phyloP scores from a whole-genome alignment of 148 eudicot genomes.

The Bassia scoparia region DNA sequence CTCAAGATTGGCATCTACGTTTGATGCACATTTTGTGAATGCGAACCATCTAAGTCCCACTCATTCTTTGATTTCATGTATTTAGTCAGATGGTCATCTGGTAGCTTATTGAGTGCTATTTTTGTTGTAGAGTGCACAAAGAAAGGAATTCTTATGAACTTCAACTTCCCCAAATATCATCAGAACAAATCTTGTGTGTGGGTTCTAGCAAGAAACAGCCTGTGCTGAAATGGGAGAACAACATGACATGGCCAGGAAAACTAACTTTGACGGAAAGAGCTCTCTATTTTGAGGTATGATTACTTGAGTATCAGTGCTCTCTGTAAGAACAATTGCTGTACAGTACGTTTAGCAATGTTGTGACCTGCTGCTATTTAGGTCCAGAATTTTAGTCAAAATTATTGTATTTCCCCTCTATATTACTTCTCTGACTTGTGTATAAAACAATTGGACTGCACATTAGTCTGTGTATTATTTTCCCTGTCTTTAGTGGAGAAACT shows the following conservation, averaged over 20 bases:
- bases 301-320: slow-evolving; percentile 1
- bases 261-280: slow-evolving; percentile 80
- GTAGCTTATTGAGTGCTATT: slow-evolving; percentile 12
- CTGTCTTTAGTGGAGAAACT: neutral
- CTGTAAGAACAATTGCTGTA: no score
- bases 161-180: slow-evolving; percentile 34
- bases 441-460: neutral
- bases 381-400: neutral
- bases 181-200: slow-evolving; percentile 65
- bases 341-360: no score
- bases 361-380: no score
- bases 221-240: slow-evolving; percentile 81
- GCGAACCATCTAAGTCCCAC: no score
- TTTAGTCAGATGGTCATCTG: neutral
- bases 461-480: neutral
- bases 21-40: neutral
- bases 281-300: slow-evolving; percentile 81
- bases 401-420: neutral
- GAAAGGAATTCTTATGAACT: slow-evolving; percentile 55
- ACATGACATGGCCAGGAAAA: slow-evolving; percentile 94
- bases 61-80: neutral
- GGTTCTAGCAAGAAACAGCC: slow-evolving; percentile 79
- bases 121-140: slow-evolving; percentile 67
- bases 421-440: neutral
- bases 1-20: slow-evolving; percentile 8